phyloP scores from a whole-genome alignment of 257 asterid species.

The Catharanthus roseus region DNA sequence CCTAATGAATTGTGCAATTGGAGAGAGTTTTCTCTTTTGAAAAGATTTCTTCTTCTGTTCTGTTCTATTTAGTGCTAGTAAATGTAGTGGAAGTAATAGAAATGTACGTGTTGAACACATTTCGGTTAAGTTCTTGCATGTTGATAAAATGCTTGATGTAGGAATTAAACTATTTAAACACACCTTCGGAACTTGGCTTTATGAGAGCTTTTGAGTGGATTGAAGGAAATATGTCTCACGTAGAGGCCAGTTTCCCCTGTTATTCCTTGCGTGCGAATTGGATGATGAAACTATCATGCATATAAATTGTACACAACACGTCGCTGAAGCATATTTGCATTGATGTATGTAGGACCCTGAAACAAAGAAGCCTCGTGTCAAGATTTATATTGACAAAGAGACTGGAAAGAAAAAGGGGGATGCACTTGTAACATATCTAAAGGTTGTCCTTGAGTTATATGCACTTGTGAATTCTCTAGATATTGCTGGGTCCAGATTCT shows the following conservation, averaged over 20 bases:
- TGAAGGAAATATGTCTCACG: not conserved
- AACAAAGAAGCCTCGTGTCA: conserved; percentile 86
- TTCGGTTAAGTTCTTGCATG: not conserved
- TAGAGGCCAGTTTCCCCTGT: not conserved
- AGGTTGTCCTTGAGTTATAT: conserved; percentile 47
- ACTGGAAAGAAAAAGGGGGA: conserved; percentile 90
- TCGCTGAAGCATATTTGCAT: not conserved
- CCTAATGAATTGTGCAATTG: not conserved
- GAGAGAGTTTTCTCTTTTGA: not conserved
- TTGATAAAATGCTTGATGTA: not conserved
- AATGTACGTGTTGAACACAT: not conserved
- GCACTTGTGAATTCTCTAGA: conserved; percentile 3
- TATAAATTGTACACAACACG: not conserved
- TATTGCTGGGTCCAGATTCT: not conserved
- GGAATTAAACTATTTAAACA: not conserved
- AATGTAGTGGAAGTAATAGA: not conserved
- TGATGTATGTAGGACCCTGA: conserved; percentile 73
- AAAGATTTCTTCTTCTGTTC: not conserved
- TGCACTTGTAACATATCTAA: conserved; percentile 84
- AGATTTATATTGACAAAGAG: conserved; percentile 79
- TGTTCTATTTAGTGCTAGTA: not conserved
- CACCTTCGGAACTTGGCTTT: not conserved
- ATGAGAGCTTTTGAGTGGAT: not conserved
- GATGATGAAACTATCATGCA: not conserved
- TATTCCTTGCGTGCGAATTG: not conserved